Base-by-base conservation (phyloP, 148 eudicot genomes). In the Polygonum aviculare region DNA sequence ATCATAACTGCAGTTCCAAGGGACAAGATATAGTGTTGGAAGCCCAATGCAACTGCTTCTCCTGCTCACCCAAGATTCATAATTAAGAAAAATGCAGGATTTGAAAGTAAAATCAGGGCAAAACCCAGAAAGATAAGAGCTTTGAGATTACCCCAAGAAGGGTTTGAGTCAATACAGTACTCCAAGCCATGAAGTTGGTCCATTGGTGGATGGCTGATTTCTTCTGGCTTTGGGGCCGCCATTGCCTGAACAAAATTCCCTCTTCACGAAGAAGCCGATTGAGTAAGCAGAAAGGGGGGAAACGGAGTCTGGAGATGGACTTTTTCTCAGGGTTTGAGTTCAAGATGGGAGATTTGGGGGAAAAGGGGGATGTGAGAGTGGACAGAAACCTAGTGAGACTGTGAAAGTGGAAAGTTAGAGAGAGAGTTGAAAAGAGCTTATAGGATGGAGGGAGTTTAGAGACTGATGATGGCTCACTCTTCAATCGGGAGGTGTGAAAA, bases 91-190 rank as follows among this genome's bases (percentile, higher is more conserved):
- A 19, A n/a, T 33, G 21, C 40, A 55, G 47, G 40, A 39, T 19
- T 7, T 6, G 16, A 16, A 16, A 26, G 1, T 10, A 31, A 9
- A 77, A 44, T 18, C 19, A 74, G 72, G 12, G 72, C 5, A 16
- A 65, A 67, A 35, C 21, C 44, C 45, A 38, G 45, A 36, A 67
- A 35, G 33, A 38, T 16, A 51, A 78, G 78, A 72, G 59, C n/a
- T 70, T 63, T 33, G 12, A 35, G 78, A 80, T 84, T 87, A 95
- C 97, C 96, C 94, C 94, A 90, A 69, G 93, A 89, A 84, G 99
- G 99, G 83, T 92, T 92, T 11, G 97, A 95, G 74, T 95, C 99
- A 78, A 95, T 92, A 81, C 98, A 95, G 65, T 95, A 95, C 89
- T 95, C 98, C 52, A 95, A 85, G 7, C 97, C 99, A 50, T 93